Evolutionary conservation across 2,329 filamentous ascomycete genomes (phyloP).

Genomic region (Ascochyta clinopodiicola): DNA sequence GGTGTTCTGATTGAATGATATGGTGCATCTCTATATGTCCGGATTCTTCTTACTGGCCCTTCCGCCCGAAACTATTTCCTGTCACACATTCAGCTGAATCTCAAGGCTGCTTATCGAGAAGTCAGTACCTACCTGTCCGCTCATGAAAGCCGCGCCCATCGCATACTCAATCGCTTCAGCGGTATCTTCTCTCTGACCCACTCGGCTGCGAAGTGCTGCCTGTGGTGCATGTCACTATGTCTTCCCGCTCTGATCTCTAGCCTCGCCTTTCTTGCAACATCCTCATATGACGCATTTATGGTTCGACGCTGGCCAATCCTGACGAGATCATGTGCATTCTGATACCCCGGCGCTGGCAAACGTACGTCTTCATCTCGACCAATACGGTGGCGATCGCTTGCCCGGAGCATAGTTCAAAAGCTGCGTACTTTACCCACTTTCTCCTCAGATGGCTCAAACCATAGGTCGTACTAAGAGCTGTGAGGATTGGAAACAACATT

Average conservation of each 20-base stretch:
- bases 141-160: slow-evolving; percentile 49
- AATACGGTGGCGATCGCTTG: no score
- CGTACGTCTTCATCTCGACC: no score
- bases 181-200: slow-evolving; percentile 59
- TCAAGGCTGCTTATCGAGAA: not conserved
- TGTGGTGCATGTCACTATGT: slow-evolving; percentile 53
- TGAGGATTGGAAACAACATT: no score
- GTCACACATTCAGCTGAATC: not conserved
- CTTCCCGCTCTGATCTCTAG: slow-evolving; percentile 53
- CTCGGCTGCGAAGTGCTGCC: slow-evolving; percentile 58
- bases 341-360: slow-evolving; percentile 51
- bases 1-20: not conserved
- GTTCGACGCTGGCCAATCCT: slow-evolving; percentile 58
- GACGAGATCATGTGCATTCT: slow-evolving; percentile 57
- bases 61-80: slow-evolving; percentile 32
- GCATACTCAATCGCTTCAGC: slow-evolving; percentile 51
- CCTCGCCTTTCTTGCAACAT: slow-evolving; percentile 19
- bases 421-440: no score
- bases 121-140: slow-evolving; percentile 48
- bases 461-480: no score
- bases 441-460: no score
- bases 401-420: no score
- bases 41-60: slow-evolving; percentile 34
- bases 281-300: slow-evolving; percentile 25
- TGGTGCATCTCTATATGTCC: not conserved